Conservation (phyloP, 306 rosid genomes). For the Dryas alaskensis region DNA sequence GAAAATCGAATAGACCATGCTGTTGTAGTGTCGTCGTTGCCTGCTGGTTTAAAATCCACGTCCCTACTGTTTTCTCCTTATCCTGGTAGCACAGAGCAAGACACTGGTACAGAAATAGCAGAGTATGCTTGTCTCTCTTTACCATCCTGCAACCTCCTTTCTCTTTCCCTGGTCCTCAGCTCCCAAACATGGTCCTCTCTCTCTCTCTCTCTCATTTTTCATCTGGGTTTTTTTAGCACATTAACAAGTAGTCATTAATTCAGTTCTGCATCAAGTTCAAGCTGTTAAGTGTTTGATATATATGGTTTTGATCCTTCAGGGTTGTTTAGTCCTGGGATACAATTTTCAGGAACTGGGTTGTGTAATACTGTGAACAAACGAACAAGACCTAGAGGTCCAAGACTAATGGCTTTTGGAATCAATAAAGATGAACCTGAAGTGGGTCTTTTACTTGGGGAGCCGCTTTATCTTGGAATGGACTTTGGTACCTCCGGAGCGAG, state of each 20-base stretch:
- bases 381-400: slow-evolving; percentile 20
- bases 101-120: background rate
- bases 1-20: too few relatives aligned
- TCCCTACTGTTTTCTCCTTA: background rate
- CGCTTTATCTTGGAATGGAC: slow-evolving; percentile 85
- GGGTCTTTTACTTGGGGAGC: slow-evolving; percentile 29
- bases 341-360: slow-evolving; percentile 29
- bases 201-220: slow-evolving; percentile 3
- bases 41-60: background rate
- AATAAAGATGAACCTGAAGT: slow-evolving; percentile 16
- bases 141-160: slow-evolving; percentile 28
- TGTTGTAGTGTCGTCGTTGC: too few relatives aligned
- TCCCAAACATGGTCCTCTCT: slow-evolving; percentile 36
- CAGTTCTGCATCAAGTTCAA: background rate
- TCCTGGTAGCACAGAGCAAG: background rate
- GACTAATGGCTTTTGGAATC: slow-evolving; percentile 42
- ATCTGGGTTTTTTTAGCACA: background rate
- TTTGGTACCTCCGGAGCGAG: slow-evolving; percentile 93
- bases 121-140: slow-evolving; percentile 35
- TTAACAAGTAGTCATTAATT: background rate
- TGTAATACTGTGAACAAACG: slow-evolving; percentile 8
- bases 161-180: slow-evolving; percentile 22
- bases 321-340: slow-evolving; percentile 13
- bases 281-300: slow-evolving; percentile 1
- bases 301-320: slow-evolving; percentile 23